These are phyloP conservation scores for Diddensiella transvaalensis DNA, from an alignment of 805 yeast species.

Conservation along the genomic window DNA sequence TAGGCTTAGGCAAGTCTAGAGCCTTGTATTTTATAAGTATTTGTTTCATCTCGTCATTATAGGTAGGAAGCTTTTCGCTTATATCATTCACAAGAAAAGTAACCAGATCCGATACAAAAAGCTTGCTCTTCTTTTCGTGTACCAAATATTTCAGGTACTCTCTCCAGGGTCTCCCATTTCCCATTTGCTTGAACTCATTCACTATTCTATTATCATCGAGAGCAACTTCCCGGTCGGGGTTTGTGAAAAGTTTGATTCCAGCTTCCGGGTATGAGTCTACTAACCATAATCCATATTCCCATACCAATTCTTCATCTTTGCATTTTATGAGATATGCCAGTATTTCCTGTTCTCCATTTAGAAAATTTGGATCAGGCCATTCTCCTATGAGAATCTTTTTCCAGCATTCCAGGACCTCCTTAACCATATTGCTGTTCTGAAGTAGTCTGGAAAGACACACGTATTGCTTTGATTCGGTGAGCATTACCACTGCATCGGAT, in stretches of 20 bases:
- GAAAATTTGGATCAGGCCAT: slow-evolving; percentile 25
- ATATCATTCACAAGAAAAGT: slow-evolving; percentile 34
- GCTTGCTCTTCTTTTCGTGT: slow-evolving; percentile 24
- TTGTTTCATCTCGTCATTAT: background rate
- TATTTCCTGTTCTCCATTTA: slow-evolving; percentile 28
- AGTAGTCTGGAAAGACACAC: slow-evolving; percentile 31
- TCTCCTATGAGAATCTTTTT: slow-evolving; percentile 26
- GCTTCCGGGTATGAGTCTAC: slow-evolving; percentile 27
- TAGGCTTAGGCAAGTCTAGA: slow-evolving; percentile 34
- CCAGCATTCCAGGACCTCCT: slow-evolving; percentile 28
- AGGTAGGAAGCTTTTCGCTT: slow-evolving; percentile 19
- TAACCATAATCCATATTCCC: slow-evolving; percentile 38
- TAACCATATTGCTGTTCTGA: slow-evolving; percentile 22
- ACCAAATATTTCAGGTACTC: slow-evolving; percentile 35
- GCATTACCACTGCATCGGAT: slow-evolving; percentile 24
- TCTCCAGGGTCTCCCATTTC: slow-evolving; percentile 36
- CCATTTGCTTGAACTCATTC: slow-evolving; percentile 31
- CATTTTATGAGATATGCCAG: slow-evolving; percentile 25
- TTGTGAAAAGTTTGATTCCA: slow-evolving; percentile 34
- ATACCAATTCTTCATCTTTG: slow-evolving; percentile 32
- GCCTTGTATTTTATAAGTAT: slow-evolving; percentile 15
- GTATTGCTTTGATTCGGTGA: slow-evolving; percentile 24
- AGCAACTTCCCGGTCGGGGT: slow-evolving; percentile 20
- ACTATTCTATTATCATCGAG: slow-evolving; percentile 32
- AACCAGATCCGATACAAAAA: slow-evolving; percentile 33